Evolutionary conservation across 495 filamentous ascomycete genomes (phyloP).

Genomic region (Lindgomyces ingoldianus): DNA sequence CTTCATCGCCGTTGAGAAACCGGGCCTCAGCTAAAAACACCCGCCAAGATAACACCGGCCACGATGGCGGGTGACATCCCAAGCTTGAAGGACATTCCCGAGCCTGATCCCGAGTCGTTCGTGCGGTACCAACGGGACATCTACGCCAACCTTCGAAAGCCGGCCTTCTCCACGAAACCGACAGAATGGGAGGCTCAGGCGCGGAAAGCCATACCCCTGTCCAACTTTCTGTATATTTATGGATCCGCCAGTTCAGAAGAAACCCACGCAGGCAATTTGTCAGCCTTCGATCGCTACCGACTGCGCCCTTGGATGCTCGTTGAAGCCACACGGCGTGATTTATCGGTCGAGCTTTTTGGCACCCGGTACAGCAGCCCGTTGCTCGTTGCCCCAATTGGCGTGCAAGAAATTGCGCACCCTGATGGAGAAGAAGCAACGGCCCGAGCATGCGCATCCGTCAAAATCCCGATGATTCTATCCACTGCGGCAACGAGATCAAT

Average conservation of each 20-base stretch:
- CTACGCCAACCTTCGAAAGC: slow-evolving; percentile 31
- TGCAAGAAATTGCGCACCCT: slow-evolving; percentile 41
- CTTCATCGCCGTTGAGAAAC: too few species aligned
- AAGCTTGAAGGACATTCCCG: neutral
- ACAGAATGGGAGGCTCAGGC: slow-evolving; percentile 36
- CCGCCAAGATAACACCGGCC: too few species aligned
- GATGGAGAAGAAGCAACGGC: slow-evolving; percentile 39
- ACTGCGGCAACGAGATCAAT: slow-evolving; percentile 35
- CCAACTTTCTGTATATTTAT: slow-evolving; percentile 33
- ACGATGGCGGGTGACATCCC: slow-evolving; percentile 2
- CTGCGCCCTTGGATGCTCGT: slow-evolving; percentile 42
- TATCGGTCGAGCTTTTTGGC: slow-evolving; percentile 38
- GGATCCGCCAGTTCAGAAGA: slow-evolving; percentile 30
- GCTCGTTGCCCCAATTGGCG: slow-evolving; percentile 41
- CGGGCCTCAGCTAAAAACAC: too few species aligned
- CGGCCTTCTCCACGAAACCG: slow-evolving; percentile 32
- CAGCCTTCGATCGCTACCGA: slow-evolving; percentile 36
- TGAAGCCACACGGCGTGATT: slow-evolving; percentile 46
- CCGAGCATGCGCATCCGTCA: slow-evolving; percentile 15
- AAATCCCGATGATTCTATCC: slow-evolving; percentile 36
- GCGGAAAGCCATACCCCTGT: slow-evolving; percentile 10
- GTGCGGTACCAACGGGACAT: slow-evolving; percentile 29
- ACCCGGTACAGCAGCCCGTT: slow-evolving; percentile 36
- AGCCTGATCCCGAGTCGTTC: slow-evolving; percentile 27
- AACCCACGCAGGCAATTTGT: slow-evolving; percentile 26